Percentiles rank a stretch among this genome's conserved stretches.
Conservation (phyloP, 768 basidiomycete genomes). For the Udeniomyces megalosporus region DNA sequence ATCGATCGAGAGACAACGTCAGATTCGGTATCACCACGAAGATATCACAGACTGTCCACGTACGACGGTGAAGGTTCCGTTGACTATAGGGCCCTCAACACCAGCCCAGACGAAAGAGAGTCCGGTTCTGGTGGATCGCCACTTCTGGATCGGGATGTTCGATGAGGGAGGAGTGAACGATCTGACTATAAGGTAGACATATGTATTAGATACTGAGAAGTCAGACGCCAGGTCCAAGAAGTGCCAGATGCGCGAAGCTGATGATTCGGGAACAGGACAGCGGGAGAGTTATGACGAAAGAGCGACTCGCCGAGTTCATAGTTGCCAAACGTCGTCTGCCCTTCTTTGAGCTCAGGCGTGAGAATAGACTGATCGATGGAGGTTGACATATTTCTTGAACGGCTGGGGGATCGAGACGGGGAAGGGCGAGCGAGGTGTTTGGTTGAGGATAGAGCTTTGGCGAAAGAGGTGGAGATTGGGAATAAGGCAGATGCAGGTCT, state of each 20-base stretch:
- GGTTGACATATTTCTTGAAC: too few relatives aligned
- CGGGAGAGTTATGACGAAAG: background rate
- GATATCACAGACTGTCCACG: slow-evolving; percentile 2
- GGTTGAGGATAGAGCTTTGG: too few relatives aligned
- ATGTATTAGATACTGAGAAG: background rate
- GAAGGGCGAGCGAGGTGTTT: too few relatives aligned
- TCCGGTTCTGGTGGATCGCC: slow-evolving; percentile 75
- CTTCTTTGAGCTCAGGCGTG: background rate
- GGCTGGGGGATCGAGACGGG: too few relatives aligned
- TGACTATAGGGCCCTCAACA: slow-evolving; percentile 52
- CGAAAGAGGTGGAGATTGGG: too few relatives aligned
- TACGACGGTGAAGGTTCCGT: slow-evolving; percentile 9
- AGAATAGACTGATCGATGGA: too few relatives aligned
- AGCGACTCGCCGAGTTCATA: slow-evolving; percentile 1
- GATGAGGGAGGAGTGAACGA: slow-evolving; percentile 12
- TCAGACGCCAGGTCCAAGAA: background rate
- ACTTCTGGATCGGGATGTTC: slow-evolving; percentile 36
- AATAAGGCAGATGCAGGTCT: too few relatives aligned
- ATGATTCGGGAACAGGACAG: background rate
- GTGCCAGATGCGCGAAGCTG: background rate
- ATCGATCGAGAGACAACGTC: too few relatives aligned
- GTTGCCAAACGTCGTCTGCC: slow-evolving; percentile 8
- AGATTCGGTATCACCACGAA: background rate
- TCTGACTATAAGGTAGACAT: background rate
- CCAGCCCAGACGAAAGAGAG: slow-evolving; percentile 77